Percentiles rank a stretch among this genome's conserved stretches.
These are phyloP conservation scores for Lachnellula subtilissima DNA, from an alignment of 2,329 filamentous ascomycete genomes.

Conservation along the genomic window DNA sequence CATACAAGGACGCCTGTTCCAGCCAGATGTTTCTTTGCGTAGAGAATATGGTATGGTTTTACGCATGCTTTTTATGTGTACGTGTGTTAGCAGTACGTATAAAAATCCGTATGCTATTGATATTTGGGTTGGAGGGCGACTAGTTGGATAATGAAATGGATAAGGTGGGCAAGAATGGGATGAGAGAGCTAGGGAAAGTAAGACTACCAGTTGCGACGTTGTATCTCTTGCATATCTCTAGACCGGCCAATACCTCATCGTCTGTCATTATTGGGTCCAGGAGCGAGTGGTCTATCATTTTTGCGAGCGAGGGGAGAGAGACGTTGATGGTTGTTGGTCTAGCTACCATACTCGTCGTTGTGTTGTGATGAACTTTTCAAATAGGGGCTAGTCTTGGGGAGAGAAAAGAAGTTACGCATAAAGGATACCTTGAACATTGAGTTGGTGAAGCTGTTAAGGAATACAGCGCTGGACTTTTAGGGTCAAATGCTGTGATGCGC, in stretches of 20 bases:
- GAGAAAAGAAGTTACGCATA: too few relatives aligned
- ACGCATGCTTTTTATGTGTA: slow-evolving; percentile 41
- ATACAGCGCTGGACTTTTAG: too few relatives aligned
- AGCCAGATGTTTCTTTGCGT: slow-evolving; percentile 43
- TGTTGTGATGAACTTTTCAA: too few relatives aligned
- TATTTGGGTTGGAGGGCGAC: background rate
- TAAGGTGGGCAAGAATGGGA: background rate
- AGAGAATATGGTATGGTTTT: slow-evolving; percentile 51
- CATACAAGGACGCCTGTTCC: slow-evolving; percentile 48
- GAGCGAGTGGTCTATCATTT: slow-evolving; percentile 57
- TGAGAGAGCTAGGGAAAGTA: background rate
- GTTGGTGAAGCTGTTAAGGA: too few relatives aligned
- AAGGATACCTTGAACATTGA: too few relatives aligned
- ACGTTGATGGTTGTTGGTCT: slow-evolving; percentile 33
- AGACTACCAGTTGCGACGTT: slow-evolving; percentile 45
- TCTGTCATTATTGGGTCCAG: slow-evolving; percentile 59
- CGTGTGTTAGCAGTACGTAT: background rate
- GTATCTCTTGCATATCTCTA: slow-evolving; percentile 43
- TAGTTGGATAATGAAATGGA: background rate
- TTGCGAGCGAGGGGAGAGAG: slow-evolving; percentile 44
- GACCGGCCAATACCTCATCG: slow-evolving; percentile 44
- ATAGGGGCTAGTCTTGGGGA: too few relatives aligned
- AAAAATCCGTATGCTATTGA: too few relatives aligned
- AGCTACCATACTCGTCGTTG: too few relatives aligned
- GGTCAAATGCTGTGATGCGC: too few relatives aligned